Evolutionary conservation across 176 grass and related monocot species (phyloP), one percentile per base, ranked within the genome.

Genomic region (Bothriochloa decipiens): DNA sequence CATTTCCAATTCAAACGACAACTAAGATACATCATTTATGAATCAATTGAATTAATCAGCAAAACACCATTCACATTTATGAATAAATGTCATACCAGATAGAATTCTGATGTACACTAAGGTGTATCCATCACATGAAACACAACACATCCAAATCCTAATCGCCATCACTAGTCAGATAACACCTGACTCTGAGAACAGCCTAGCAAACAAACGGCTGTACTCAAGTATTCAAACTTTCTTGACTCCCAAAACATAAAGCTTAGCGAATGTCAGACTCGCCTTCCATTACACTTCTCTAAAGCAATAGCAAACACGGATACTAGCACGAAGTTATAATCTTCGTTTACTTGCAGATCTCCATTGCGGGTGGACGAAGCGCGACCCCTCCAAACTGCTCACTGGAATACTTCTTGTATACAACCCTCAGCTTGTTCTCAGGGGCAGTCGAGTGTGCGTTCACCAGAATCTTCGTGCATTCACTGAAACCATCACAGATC

Each of bases 391-490:
- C 91, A 17, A 89, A 85, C 65, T 93, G 78, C 83, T 94, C 87
- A 4, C 62, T 63, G 5, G 87, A 90, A 65, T 98, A 98, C 42
- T 95, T 98, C 83, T 98, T 95, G 71, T 95, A 93, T 3, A 92
- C 93, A 2, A 90, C 83, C 83, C 35, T 94, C 69, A 98, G 65
- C 79, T 98, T 98, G 45, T 42, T 90, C 41, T 95, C 87, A 17
- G 83, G 70, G 9, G 83, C 93, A 25, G 72, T 77, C 0, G 78
- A 72, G 74, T 98, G 96, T 7, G 85, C 81, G 35, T 66, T 92
- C 12, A 95, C 89, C 5, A 98, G 80, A 20, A 91, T 81, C 66
- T 94, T 82, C 11, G 81, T 70, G 36, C 78, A 68, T 0, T 94
- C 89, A 61, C 96, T 98, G 78, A 66, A 91, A 60, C 45, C 45